Base-by-base conservation (phyloP, 805 yeast species). In the Saccharomyces eubayanus region DNA sequence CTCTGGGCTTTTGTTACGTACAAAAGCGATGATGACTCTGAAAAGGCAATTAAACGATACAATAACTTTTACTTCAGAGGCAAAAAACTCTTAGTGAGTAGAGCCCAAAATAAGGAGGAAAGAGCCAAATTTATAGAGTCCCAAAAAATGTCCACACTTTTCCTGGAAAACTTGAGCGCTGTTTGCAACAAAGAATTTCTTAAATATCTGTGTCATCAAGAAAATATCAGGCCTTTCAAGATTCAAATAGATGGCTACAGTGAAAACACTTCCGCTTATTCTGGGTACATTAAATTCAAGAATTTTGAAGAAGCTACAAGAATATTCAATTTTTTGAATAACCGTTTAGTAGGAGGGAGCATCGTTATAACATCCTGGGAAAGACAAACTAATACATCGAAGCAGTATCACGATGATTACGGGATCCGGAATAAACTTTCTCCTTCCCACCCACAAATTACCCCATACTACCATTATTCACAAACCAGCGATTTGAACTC, bases 1-100 rank as follows among this genome's bases (percentile, higher is more conserved):
- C 49, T 59, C 6, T 66, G 70, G 68, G 76, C 74, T 6, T 74
- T 73, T 57, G 67, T 76, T 3, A 74, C 73, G 36, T 76, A 70
- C 58, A 71, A 69, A 53, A 64, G 64, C 27, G 66, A 69, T 41
- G 57, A 61, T 5, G 73, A 69, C 49, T 74, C 77, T 0, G 58
- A 61, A 29, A 56, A 61, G 4, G 74, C 78, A 12, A 72, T 78
- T 20, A 58, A 66, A 21, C 54, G 56, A 16, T 61, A 69, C 45
- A 66, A 75, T 53, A 64, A 65, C 14, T 55, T 62, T 6, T 31
- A 49, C 1, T 69, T 68, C 47, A 65, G 63, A 46, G 70, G 63
- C 2, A 65, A 60, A 50, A 60, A 55, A n/a, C 54, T 69, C 1
- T 53, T 53, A 31, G 67, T 68, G 20, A 57, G 57, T 6, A 64